A percentile compares a stretch with the other conserved stretches of the same genome.
phyloP scores from a whole-genome alignment of 495 filamentous ascomycete genomes.

The Hypoxylon fuscum region DNA sequence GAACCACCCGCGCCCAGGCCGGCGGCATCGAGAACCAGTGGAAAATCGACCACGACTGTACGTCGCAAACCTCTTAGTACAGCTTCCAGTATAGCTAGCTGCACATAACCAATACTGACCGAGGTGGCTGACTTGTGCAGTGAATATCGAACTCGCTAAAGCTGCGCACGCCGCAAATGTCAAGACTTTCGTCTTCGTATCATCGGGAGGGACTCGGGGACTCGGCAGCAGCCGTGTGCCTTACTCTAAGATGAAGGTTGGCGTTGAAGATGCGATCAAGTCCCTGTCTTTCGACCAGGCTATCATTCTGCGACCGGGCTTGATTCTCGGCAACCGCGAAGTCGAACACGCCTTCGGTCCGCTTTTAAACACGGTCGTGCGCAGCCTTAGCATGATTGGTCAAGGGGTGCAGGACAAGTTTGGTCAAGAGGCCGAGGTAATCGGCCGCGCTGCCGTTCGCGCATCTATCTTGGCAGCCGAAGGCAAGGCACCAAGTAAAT shows the following conservation, averaged over 20 bases:
- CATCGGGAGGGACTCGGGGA: slow-evolving; percentile 59
- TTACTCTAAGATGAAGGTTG: slow-evolving; percentile 79
- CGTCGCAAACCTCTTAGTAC: slow-evolving; percentile 1
- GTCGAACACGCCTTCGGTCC: slow-evolving; percentile 61
- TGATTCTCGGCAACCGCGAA: slow-evolving; percentile 76
- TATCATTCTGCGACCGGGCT: slow-evolving; percentile 76
- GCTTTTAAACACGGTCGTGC: slow-evolving; percentile 59
- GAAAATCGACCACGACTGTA: slow-evolving; percentile 75
- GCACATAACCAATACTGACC: slow-evolving; percentile 7
- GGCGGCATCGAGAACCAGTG: slow-evolving; percentile 77
- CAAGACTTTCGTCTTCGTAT: slow-evolving; percentile 75
- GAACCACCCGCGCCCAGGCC: slow-evolving; percentile 70
- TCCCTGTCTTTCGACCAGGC: slow-evolving; percentile 75
- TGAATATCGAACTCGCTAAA: slow-evolving; percentile 74
- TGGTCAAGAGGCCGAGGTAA: slow-evolving; percentile 79
- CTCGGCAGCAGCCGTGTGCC: slow-evolving; percentile 46
- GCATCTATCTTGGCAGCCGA: slow-evolving; percentile 57
- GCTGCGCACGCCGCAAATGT: slow-evolving; percentile 70
- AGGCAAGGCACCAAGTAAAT: slow-evolving; percentile 58
- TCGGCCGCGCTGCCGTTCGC: slow-evolving; percentile 73
- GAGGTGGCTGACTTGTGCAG: not conserved
- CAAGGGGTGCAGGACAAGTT: slow-evolving; percentile 66
- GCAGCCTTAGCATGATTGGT: slow-evolving; percentile 58
- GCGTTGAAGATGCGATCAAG: slow-evolving; percentile 80
- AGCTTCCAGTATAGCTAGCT: not conserved